Evolutionary conservation across 768 basidiomycete species (phyloP), one percentile per base, ranked within the genome.

Genomic region (Kwoniella dejecticola): DNA sequence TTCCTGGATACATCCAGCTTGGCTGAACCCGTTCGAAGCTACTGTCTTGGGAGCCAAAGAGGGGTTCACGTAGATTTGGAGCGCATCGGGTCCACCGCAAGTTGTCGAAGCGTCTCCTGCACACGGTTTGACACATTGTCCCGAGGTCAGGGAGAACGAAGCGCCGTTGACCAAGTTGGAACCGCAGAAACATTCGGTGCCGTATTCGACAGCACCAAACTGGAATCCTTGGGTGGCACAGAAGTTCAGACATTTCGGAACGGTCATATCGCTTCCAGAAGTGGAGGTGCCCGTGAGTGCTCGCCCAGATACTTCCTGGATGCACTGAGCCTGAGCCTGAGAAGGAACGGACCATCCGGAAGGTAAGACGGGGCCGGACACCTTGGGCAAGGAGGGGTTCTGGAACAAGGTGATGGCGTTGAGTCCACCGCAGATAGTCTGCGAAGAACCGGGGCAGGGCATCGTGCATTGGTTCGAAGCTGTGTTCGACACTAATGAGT

Each of bases 371-470:
- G 59, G 48, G 40, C 57, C 54, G 46, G 62, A 60, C 31, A 49
- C 45, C 19, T 27, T 23, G 17, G 55, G 19, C 12, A 55, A 41
- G 29, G 57, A 46, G 13, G 67, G 62, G 50, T 67, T 66, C 17
- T 12, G 15, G 65, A 61, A 70, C 19, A 64, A 31, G 27, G 58
- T 55, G 40, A 72, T 58, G 13, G 64, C 56, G 29, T 57, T 64
- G 7, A 62, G 61, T 3, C 67, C 70, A 62, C 70, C 70, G 38
- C 70, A 71, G 40, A 33, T 67, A 26, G 41, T 27, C 10, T 15
- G 23, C 15, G 57, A 26, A 50, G 69, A 60, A 12, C 75, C 74
- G 12, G 50, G 24, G 48, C 76, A 75, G 17, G 67, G 30, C 76
- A 75, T 75, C 50, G 50, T 60, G 38, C 69, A 69, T 21, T 63